Conservation (phyloP, 768 basidiomycete species). For the Amanita brunnescens region DNA sequence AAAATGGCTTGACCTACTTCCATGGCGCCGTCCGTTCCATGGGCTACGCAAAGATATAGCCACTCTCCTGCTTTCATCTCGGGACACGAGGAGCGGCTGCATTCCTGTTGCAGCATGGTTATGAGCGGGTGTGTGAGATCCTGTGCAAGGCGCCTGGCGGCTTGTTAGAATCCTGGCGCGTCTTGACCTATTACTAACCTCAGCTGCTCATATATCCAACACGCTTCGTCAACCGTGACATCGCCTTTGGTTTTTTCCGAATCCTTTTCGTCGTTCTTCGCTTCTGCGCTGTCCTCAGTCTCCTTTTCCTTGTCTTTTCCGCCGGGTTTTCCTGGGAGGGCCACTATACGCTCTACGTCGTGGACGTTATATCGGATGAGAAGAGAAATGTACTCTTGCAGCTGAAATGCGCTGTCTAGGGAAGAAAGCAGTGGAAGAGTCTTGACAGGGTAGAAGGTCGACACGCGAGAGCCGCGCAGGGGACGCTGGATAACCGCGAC, state of each 20-base stretch:
- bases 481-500: conserved; percentile 50
- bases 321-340: conserved; percentile 52
- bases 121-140: conserved; percentile 83
- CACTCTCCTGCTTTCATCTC: conserved; percentile 99
- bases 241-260: conserved; percentile 33
- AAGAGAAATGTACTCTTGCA: conserved; percentile 89
- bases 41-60: conserved; percentile 93
- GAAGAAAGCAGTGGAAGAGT: conserved; percentile 58
- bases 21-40: conserved; percentile 81
- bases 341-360: conserved; percentile 75
- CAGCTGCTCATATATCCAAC: conserved; percentile 71
- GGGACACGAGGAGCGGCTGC: conserved; percentile 78
- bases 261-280: conserved; percentile 22
- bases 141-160: conserved; percentile 72
- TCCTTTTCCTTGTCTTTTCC: conserved; percentile 19
- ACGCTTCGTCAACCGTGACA: conserved; percentile 65
- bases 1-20: conserved; percentile 43
- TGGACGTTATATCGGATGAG: conserved; percentile 83
- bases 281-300: conserved; percentile 16
- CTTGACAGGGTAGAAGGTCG: conserved; percentile 74
- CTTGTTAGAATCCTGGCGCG: background rate
- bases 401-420: conserved; percentile 87
- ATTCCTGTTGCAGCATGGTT: conserved; percentile 79
- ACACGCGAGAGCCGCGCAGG: conserved; percentile 66
- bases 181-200: conserved; percentile 23